Conservation (phyloP, 768 basidiomycete genomes). For the Kwoniella bestiolae region DNA sequence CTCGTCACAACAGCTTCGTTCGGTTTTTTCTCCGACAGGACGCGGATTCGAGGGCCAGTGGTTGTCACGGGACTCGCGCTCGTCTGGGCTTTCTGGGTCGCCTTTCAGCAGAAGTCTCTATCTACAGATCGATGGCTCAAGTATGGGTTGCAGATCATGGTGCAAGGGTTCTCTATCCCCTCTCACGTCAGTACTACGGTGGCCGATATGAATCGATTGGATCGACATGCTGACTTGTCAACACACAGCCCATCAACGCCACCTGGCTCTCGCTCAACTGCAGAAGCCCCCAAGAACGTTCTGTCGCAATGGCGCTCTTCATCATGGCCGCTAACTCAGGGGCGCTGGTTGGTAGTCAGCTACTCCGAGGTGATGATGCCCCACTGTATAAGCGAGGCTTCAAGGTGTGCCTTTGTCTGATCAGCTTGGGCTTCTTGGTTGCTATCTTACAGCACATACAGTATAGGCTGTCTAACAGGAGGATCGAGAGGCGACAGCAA, state of each 20-base stretch:
- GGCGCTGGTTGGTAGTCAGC: slow-evolving; percentile 45
- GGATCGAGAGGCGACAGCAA: slow-evolving; percentile 1
- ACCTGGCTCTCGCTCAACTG: slow-evolving; percentile 50
- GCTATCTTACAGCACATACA: slow-evolving; percentile 43
- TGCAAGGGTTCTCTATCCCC: slow-evolving; percentile 27
- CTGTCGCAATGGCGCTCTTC: slow-evolving; percentile 51
- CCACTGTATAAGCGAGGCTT: slow-evolving; percentile 48
- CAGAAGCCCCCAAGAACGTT: slow-evolving; percentile 40
- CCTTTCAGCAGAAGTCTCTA: slow-evolving; percentile 38
- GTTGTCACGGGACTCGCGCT: slow-evolving; percentile 33
- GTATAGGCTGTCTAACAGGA: slow-evolving; percentile 41
- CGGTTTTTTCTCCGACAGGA: slow-evolving; percentile 39
- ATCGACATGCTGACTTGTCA: slow-evolving; percentile 23
- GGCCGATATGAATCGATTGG: slow-evolving; percentile 32
- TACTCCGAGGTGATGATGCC: slow-evolving; percentile 46
- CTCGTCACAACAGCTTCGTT: slow-evolving; percentile 33
- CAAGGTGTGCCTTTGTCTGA: slow-evolving; percentile 37
- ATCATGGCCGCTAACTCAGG: slow-evolving; percentile 52
- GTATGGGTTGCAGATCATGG: slow-evolving; percentile 30
- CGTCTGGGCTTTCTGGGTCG: slow-evolving; percentile 40
- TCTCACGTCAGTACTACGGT: slow-evolving; percentile 29
- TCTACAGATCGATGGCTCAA: slow-evolving; percentile 36
- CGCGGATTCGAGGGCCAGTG: slow-evolving; percentile 33
- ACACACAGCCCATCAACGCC: slow-evolving; percentile 39
- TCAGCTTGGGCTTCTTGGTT: slow-evolving; percentile 25